A percentile compares a stretch with the other conserved stretches of the same genome.
Conservation (phyloP, 2,329 filamentous ascomycete genomes). For the Chaetomium sp. region DNA sequence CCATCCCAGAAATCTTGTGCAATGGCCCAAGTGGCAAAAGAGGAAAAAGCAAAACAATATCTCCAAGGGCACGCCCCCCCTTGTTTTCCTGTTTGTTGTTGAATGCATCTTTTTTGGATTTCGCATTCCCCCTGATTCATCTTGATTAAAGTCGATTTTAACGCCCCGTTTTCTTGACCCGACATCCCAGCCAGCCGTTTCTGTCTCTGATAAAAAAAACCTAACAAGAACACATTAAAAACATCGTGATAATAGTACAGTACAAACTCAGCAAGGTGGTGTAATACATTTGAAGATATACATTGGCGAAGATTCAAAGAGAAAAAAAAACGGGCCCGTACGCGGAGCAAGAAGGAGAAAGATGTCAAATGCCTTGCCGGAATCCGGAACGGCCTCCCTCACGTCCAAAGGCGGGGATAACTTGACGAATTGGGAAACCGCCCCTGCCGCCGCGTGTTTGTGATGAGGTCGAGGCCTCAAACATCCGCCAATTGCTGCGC, state of each 20-base stretch:
- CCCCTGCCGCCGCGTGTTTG: slow-evolving; percentile 11
- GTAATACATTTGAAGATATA: slow-evolving; percentile 13
- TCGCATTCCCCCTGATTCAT: background rate
- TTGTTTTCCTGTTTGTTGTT: slow-evolving; percentile 9
- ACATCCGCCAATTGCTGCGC: slow-evolving; percentile 11
- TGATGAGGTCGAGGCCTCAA: background rate
- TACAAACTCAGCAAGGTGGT: background rate
- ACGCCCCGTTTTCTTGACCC: slow-evolving; percentile 7
- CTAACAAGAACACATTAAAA: slow-evolving; percentile 20
- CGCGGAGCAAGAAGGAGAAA: background rate
- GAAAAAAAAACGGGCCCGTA: background rate
- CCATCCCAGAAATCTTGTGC: slow-evolving; percentile 13
- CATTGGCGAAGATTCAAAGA: slow-evolving; percentile 10
- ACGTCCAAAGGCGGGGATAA: background rate
- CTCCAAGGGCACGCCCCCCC: background rate
- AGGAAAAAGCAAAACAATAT: slow-evolving; percentile 19
- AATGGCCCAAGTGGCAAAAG: slow-evolving; percentile 8
- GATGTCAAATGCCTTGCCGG: background rate
- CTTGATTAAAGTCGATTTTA: background rate
- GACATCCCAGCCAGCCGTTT: background rate
- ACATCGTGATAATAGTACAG: slow-evolving; percentile 1
- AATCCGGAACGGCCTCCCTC: background rate
- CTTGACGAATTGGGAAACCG: slow-evolving; percentile 7
- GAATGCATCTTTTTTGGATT: slow-evolving; percentile 7
- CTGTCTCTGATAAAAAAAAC: background rate